A percentile compares a stretch with the other conserved stretches of the same genome.
phyloP scores from a whole-genome alignment of 1,139 yeast genomes.

The Suhomyces maxii region DNA sequence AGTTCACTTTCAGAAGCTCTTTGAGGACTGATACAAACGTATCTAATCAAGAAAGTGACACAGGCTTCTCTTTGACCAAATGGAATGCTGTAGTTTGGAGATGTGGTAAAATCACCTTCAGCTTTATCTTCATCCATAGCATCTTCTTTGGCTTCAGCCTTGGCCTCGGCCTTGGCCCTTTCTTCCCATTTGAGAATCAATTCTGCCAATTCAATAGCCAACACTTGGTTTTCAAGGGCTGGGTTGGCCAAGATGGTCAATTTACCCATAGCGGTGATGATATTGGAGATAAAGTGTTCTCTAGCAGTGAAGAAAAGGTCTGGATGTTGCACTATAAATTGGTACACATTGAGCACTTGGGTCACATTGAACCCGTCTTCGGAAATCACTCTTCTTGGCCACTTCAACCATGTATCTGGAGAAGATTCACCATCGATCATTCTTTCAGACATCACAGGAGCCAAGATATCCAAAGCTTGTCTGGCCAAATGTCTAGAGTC shows the following conservation, averaged over 20 bases:
- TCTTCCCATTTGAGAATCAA: slow-evolving; percentile 84
- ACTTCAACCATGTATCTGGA: slow-evolving; percentile 81
- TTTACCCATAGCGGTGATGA: slow-evolving; percentile 94
- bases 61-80: slow-evolving; percentile 85
- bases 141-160: slow-evolving; percentile 18
- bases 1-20: slow-evolving; percentile 82
- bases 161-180: slow-evolving; percentile 31
- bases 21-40: slow-evolving; percentile 83
- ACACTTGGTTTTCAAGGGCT: slow-evolving; percentile 74
- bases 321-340: slow-evolving; percentile 84
- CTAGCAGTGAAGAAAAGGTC: slow-evolving; percentile 82
- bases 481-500: slow-evolving; percentile 84
- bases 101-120: slow-evolving; percentile 37
- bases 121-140: slow-evolving; percentile 13
- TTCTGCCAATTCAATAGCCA: slow-evolving; percentile 90
- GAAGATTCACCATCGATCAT: slow-evolving; percentile 54
- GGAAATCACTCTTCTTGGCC: slow-evolving; percentile 90
- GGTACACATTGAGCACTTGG: slow-evolving; percentile 85
- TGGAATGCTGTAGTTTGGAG: slow-evolving; percentile 60
- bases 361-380: slow-evolving; percentile 86
- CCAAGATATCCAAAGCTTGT: slow-evolving; percentile 84
- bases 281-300: slow-evolving; percentile 84
- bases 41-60: slow-evolving; percentile 85
- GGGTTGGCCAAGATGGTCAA: slow-evolving; percentile 79
- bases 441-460: slow-evolving; percentile 82